Evolutionary conservation across 805 yeast genomes (phyloP), one percentile per base, ranked within the genome.

Genomic region (Wickerhamomyces alni): DNA sequence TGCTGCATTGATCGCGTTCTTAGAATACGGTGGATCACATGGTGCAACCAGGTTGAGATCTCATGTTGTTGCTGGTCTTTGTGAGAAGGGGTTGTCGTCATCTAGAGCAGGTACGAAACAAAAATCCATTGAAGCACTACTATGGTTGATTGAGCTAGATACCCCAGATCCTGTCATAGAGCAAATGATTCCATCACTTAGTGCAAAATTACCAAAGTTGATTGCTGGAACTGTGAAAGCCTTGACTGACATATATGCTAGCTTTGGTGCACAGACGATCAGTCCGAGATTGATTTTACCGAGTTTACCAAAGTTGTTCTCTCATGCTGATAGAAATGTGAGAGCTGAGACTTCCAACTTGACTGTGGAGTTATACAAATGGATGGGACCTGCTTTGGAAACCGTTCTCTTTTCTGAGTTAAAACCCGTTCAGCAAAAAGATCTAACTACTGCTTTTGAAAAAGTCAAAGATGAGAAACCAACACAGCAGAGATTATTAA

Each of bases 371-470:
- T 55, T 89, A 21, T 78, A 80, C 57, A 75, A 77, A 41, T 85
- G 93, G 83, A 70, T 83, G 57, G 93, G 94, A 2, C 52, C 56
- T 21, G 55, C 63, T 12, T 63, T 87, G 30, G 79, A 78, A 38
- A 68, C 70, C 13, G 56, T 80, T 0, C 62, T 87, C 30, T 74
- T 87, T 40, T 74, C 82, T 3, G 78, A 77, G 21, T 70, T 93
- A 62, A 93, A 91, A 57, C 95, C 96, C 0, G 87, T 88, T 17
- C 98, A 91, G 59, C 91, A 87, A 61, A 84, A 82, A 46, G 98
- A 89, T 55, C 69, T 91, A 42, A 68, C 76, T 7, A 75, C 77
- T 27, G 79, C 77, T 19, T 87, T 91, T 57, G 82, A 71, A 32
- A 71, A 69, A 29, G 70, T 72, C 8, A 61, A 62, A 37, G 64